Evolutionary conservation across 306 rosid species (phyloP), one percentile per base, ranked within the genome.

Genomic region (Cucurbita pepo): DNA sequence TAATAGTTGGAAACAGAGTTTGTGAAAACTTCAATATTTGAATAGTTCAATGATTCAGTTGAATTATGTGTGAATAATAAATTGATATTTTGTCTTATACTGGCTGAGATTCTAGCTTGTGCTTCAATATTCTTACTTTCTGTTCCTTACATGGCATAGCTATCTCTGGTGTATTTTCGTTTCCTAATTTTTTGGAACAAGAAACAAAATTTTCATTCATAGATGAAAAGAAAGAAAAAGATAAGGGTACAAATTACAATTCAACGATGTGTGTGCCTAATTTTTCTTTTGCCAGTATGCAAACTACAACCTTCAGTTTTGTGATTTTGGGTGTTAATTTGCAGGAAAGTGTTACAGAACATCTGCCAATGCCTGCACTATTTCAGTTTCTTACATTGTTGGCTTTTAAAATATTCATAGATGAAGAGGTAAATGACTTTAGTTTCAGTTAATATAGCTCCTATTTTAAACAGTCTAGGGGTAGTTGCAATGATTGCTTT

Each of bases 321-420:
- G 82, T 71, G 50, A 63, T 62, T 74, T 77, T 56, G 84, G 64
- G 69, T 80, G 65, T 82, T 21, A 72, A 81, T 74, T 69, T 78
- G 82, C 86, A 88, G 93, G 91, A 84, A 80, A 86, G 80, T 11
- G 77, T 72, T 75, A 80, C 87, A 0, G 91, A 88, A 81, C 66
- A 82, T 71, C 85, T 90, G 77, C 85, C 88, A 74, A 90, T 90
- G 96, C 91, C 96, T 65, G 86, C 86, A n/a, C 75, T 88, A 70
- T 90, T 90, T 86, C 88, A 79, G 82, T 87, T 90, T 79, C 89
- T 90, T 70, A 84, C 93, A 16, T 48, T 90, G 38, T 82, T 90
- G 82, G 90, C 96, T 72, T 81, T 88, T 84, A 90, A 82, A 82
- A 83, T 88, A 79, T 86, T 90, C 83, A 37, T 79, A 72, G 82